A percentile compares a stretch with the other conserved stretches of the same genome.
These are phyloP conservation scores for Eruca vesicaria DNA, from an alignment of 441 rosid species.

Conservation along the genomic window DNA sequence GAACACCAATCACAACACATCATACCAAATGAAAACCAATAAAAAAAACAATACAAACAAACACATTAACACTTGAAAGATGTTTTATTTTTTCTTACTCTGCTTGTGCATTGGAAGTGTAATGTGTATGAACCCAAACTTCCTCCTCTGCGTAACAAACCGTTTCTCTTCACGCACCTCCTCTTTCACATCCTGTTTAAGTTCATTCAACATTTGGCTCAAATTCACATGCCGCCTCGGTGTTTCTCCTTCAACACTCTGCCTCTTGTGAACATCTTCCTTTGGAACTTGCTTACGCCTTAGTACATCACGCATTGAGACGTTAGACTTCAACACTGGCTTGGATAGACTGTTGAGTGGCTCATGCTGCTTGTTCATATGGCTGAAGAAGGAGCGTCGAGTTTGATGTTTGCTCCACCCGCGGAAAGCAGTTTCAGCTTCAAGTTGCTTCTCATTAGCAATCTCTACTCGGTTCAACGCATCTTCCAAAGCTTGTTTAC, in stretches of 20 bases:
- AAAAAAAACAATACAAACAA: slow-evolving; percentile 4
- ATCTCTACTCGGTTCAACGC: slow-evolving; percentile 71
- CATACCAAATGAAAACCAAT: not conserved
- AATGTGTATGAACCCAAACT: slow-evolving; percentile 92
- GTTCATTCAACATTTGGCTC: slow-evolving; percentile 83
- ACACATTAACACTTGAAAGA: not conserved
- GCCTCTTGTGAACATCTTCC: slow-evolving; percentile 38
- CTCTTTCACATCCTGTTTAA: slow-evolving; percentile 65
- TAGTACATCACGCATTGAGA: slow-evolving; percentile 88
- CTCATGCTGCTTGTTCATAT: slow-evolving; percentile 33
- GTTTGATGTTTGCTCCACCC: slow-evolving; percentile 55
- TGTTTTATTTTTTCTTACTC: slow-evolving; percentile 55
- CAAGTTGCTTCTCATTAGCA: slow-evolving; percentile 69
- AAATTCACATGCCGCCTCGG: slow-evolving; percentile 56
- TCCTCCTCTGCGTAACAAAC: slow-evolving; percentile 62
- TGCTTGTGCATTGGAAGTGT: slow-evolving; percentile 76
- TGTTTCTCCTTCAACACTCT: slow-evolving; percentile 41
- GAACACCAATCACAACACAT: not conserved
- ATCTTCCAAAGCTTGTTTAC: slow-evolving; percentile 72
- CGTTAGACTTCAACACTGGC: slow-evolving; percentile 60
- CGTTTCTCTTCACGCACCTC: slow-evolving; percentile 47
- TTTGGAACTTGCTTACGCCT: slow-evolving; percentile 65
- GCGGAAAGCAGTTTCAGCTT: slow-evolving; percentile 71
- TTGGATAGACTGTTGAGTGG: slow-evolving; percentile 37
- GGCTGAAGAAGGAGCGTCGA: slow-evolving; percentile 45